Base-by-base conservation (phyloP, 148 eudicot genomes). In the Silene conica region DNA sequence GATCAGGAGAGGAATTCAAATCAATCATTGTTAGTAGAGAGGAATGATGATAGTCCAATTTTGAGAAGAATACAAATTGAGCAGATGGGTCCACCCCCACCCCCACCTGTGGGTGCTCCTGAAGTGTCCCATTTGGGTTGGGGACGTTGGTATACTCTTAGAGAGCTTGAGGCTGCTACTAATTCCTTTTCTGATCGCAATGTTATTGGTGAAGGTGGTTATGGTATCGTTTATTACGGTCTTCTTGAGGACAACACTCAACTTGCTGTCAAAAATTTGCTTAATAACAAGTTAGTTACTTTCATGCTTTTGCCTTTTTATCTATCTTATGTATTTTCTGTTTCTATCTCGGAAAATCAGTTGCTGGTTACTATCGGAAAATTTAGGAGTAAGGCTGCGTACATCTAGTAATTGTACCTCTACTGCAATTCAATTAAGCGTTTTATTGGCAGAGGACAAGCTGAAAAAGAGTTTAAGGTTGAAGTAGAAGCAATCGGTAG, bases 161-260 rank as follows among this genome's bases (percentile, higher is more conserved):
- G 94, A 74, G 94, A 89, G 81, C 89, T 89, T 38, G 89, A 89
- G 77, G 84, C 25, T 14, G 86, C 94, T 4, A 86, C 91, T 18
- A 82, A 89, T 75, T 74, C 80, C 3, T 90, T 90, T 69, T 79
- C 87, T 6, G 82, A 83, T 25, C 85, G 83, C 43, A 90, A 88
- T 77, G 89, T 90, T 20, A 88, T 90, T 63, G 95, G 95, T 71
- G 87, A 90, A 85, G 95, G 95, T 58, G 95, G 95, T 26, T 86
- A 90, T 79, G 95, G 95, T 65, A 85, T 88, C 79, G 95, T 90
- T 63, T 90, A 90, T 50, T 80, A 84, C 75, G 95, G 91, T 58
- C 73, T 86, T 19, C 70, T 90, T 19, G 82, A 79, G 38, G 89
- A 86, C 54, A 82, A 77, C 13, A 80, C 88, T 55, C 83, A 82